phyloP scores from a whole-genome alignment of 176 grass and related monocot species.

The Chloris gayana region DNA sequence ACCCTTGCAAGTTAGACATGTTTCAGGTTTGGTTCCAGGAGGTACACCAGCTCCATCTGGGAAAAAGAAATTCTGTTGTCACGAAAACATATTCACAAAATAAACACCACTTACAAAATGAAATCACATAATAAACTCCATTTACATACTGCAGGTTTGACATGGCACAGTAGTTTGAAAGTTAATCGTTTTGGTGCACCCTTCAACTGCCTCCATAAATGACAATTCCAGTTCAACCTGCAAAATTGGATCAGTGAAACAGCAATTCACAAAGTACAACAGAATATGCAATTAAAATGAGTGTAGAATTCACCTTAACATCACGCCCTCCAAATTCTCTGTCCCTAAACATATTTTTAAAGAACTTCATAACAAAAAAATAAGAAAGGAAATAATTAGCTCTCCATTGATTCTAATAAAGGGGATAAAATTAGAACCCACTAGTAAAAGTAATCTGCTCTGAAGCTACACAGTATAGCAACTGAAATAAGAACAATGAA shows the following conservation, averaged over 20 bases:
- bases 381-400: slow-evolving; percentile 25
- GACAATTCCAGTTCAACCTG: slow-evolving; percentile 83
- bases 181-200: slow-evolving; percentile 80
- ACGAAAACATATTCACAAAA: slow-evolving; percentile 29
- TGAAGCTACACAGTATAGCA: background rate
- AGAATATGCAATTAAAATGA: slow-evolving; percentile 3
- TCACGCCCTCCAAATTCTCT: slow-evolving; percentile 81
- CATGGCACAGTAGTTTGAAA: slow-evolving; percentile 74
- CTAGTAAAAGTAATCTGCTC: background rate
- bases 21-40: slow-evolving; percentile 91
- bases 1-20: slow-evolving; percentile 79
- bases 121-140: slow-evolving; percentile 10
- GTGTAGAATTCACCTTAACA: slow-evolving; percentile 70
- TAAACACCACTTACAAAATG: background rate
- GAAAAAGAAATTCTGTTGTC: background rate
- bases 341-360: slow-evolving; percentile 81
- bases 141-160: slow-evolving; percentile 77
- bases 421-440: background rate
- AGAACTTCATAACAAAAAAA: slow-evolving; percentile 71
- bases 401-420: slow-evolving; percentile 32
- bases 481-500: slow-evolving; percentile 15
- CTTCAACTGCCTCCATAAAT: slow-evolving; percentile 98
- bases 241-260: slow-evolving; percentile 29
- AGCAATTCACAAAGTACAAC: slow-evolving; percentile 25
- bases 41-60: slow-evolving; percentile 88